Evolutionary conservation across 768 basidiomycete species (phyloP).

Genomic region (Pleurotus pulmonarius): DNA sequence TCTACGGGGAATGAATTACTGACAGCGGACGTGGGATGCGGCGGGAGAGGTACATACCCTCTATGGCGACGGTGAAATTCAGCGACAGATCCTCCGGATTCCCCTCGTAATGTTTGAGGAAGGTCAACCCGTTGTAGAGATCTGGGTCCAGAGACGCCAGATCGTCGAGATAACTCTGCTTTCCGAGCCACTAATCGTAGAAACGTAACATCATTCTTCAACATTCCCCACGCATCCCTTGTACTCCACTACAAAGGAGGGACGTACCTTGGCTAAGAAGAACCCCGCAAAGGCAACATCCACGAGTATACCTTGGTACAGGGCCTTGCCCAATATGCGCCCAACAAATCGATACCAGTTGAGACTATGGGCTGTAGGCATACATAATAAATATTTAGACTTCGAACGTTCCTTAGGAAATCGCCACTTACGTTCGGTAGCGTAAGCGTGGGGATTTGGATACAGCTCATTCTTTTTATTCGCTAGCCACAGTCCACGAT

Average conservation of each 20-base stretch:
- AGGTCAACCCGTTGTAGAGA: conserved; percentile 87
- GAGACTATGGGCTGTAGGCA: conserved; percentile 65
- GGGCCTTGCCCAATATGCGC: conserved; percentile 89
- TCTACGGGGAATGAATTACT: conserved; percentile 41
- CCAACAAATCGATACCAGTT: conserved; percentile 95
- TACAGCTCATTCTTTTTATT: conserved; percentile 93
- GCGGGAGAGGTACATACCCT: conserved; percentile 49
- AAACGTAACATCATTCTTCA: not conserved
- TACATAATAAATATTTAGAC: not conserved
- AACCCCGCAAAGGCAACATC: conserved; percentile 95
- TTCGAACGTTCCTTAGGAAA: not conserved
- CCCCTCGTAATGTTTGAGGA: conserved; percentile 87
- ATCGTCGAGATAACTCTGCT: conserved; percentile 91
- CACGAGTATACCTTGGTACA: conserved; percentile 94
- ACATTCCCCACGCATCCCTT: no score
- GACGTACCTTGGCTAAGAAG: conserved; percentile 79
- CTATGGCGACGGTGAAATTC: conserved; percentile 84
- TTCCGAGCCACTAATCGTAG: conserved; percentile 76
- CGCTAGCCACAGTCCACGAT: conserved; percentile 90
- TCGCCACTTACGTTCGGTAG: conserved; percentile 67
- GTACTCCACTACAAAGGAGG: not conserved
- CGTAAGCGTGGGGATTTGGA: conserved; percentile 90
- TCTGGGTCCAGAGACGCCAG: conserved; percentile 89
- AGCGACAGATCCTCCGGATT: conserved; percentile 85
- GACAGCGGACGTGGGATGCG: not conserved